Percentiles rank a stretch among this genome's conserved stretches.
Conservation (phyloP, 225 moss, liverwort and hornwort species). For the Marchantia polymorpha region DNA sequence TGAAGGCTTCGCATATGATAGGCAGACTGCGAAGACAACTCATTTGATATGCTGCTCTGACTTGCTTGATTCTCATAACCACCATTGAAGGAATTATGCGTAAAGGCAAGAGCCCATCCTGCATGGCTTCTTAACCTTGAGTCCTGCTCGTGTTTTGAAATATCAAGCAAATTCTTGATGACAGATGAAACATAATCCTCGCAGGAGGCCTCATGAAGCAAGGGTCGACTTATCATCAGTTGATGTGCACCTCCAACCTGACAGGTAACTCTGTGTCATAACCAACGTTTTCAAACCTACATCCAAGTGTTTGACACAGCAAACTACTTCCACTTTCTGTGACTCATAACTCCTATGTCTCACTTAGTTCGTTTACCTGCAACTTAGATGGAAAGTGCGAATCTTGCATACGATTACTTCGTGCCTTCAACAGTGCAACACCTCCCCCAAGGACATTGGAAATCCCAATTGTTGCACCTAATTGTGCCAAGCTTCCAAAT, state of each 20-base stretch:
- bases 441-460: constrained; percentile 48
- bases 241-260: constrained; percentile 27
- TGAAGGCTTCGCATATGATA: constrained; percentile 48
- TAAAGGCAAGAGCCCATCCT: constrained; percentile 50
- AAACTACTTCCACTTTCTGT: not conserved
- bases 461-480: constrained; percentile 44
- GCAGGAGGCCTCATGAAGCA: constrained; percentile 34
- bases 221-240: constrained; percentile 31
- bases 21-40: constrained; percentile 21
- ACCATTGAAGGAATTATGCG: constrained; percentile 26
- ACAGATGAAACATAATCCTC: constrained; percentile 37
- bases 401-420: constrained; percentile 21
- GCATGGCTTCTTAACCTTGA: constrained; percentile 35
- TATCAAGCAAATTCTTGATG: constrained; percentile 26
- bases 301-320: not conserved
- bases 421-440: constrained; percentile 28
- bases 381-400: constrained; percentile 22
- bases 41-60: constrained; percentile 1
- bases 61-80: constrained; percentile 17
- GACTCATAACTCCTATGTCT: not conserved
- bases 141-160: constrained; percentile 29
- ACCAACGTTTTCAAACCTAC: not conserved
- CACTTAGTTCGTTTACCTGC: constrained; percentile 20
- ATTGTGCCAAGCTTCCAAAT: constrained; percentile 29
- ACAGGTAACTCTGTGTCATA: not conserved